phyloP scores from a whole-genome alignment of 2,329 filamentous ascomycete genomes.

The Hymenoscyphus linearis region DNA sequence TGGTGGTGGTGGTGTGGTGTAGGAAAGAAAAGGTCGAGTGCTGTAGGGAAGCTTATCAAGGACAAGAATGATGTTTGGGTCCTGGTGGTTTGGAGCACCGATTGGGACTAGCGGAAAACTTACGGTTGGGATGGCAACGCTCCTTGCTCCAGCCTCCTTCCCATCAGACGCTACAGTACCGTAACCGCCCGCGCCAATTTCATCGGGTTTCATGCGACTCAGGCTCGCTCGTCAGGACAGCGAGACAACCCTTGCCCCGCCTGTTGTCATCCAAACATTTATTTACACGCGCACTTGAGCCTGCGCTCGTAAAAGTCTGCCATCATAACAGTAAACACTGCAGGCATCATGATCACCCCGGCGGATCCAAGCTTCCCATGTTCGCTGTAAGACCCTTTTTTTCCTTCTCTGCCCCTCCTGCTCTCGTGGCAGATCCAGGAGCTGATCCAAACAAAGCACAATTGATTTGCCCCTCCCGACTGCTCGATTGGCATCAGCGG shows the following conservation, averaged over 20 bases:
- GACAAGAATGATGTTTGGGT: slow-evolving; percentile 6
- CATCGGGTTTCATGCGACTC: neutral
- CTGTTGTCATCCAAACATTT: neutral
- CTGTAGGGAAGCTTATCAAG: neutral
- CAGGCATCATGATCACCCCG: slow-evolving; percentile 16
- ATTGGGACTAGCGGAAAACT: neutral
- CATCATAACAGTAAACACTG: slow-evolving; percentile 6
- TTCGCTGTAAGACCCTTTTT: slow-evolving; percentile 48
- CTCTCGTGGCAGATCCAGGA: slow-evolving; percentile 8
- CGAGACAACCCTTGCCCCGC: neutral
- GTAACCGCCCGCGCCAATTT: neutral
- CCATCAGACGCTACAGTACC: too few relatives aligned
- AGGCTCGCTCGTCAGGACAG: too few relatives aligned
- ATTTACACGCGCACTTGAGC: neutral
- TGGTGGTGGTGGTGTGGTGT: neutral
- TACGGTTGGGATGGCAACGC: neutral
- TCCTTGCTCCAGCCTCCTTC: neutral
- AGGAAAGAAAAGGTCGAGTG: slow-evolving; percentile 12
- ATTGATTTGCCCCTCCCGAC: slow-evolving; percentile 65
- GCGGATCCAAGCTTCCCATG: slow-evolving; percentile 53
- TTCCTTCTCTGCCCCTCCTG: slow-evolving; percentile 18
- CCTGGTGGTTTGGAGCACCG: neutral
- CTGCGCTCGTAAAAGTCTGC: neutral
- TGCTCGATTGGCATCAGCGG: slow-evolving; percentile 68
- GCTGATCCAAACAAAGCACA: slow-evolving; percentile 15